Base-by-base conservation (phyloP, 768 basidiomycete genomes). In the Suillus fuscotomentosus region DNA sequence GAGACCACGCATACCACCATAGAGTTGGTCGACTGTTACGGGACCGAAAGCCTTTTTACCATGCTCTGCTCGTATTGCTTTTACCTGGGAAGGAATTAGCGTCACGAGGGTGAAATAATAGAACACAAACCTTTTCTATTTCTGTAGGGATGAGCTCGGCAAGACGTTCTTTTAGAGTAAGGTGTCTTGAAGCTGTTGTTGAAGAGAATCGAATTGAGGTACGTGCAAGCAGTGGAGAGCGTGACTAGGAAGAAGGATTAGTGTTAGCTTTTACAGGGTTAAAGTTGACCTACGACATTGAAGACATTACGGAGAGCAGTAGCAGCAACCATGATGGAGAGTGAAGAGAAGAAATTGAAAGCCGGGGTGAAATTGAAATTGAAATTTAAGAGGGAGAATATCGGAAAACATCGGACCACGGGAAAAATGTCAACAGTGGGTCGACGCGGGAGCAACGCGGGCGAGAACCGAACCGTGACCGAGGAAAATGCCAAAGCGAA, bases 41-140 rank as follows among this genome's bases (percentile, higher is more conserved):
- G 93, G 92, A 43, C 97, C 96, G 71, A 99, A 96, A 15, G 91
- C 76, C 82, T 97, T 97, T 82, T 91, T 89, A 68, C 97, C 97
- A 78, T 98, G 91, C 73, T 86, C 87, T 63, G 87, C 86, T 72
- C 93, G 90, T 74, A 90, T 87, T 64, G 87, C 85, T 76, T 95
- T 93, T 67, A 94, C 92, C 91, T 93, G 70, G n/a, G 13, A 38
- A n/a, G 36, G 31, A 57, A 59, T 38, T 2, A 59, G 7, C 11
- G 41, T 42, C 10, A 59, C 31, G 10, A 59, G 39, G 22, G 9
- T 13, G 38, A 34, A 1, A 50, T 59, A 6, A 48, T 14, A n/a
- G 24, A 22, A 13, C n/a, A 13, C 47, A 22, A 13, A 48, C 47
- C 73, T 71, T 82, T 80, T 66, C 83, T 76, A 65, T 85, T 74